phyloP scores from a whole-genome alignment of 192 early-diverging fungal genomes.

The Podila minutissima region DNA sequence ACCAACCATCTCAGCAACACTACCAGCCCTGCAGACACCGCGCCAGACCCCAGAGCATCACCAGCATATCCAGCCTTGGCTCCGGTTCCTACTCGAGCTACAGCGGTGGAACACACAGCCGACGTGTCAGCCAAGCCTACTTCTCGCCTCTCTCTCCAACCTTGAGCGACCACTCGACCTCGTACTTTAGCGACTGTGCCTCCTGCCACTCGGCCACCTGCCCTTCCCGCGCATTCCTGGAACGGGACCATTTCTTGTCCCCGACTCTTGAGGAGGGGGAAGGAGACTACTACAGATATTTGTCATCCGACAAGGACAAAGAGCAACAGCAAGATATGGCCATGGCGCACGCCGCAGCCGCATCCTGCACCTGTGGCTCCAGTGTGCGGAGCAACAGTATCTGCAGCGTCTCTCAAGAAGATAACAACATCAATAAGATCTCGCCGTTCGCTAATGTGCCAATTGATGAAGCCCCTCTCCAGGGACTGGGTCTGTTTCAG shows the following conservation, averaged over 20 bases:
- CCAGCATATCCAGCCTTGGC: constrained; percentile 34
- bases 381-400: constrained; percentile 12
- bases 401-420: not conserved
- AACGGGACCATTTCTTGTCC: not conserved
- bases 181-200: constrained; percentile 28
- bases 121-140: constrained; percentile 39
- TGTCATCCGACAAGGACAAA: not conserved
- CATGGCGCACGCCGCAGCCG: not conserved
- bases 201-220: not conserved
- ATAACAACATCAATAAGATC: not conserved
- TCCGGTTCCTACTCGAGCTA: constrained; percentile 32
- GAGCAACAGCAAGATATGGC: constrained; percentile 5
- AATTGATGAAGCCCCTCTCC: too few species aligned
- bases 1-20: not conserved
- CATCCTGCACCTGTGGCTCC: constrained; percentile 7
- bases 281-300: constrained; percentile 6
- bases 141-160: constrained; percentile 39
- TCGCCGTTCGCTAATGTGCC: too few species aligned
- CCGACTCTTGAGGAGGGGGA: constrained; percentile 1
- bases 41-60: constrained; percentile 34
- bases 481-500: too few species aligned
- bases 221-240: not conserved
- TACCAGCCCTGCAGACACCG: constrained; percentile 8
- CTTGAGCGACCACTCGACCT: constrained; percentile 23
- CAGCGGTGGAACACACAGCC: constrained; percentile 16